These are phyloP conservation scores for Brassica incana DNA, from an alignment of 345 rosid genomes.

Conservation along the genomic window DNA sequence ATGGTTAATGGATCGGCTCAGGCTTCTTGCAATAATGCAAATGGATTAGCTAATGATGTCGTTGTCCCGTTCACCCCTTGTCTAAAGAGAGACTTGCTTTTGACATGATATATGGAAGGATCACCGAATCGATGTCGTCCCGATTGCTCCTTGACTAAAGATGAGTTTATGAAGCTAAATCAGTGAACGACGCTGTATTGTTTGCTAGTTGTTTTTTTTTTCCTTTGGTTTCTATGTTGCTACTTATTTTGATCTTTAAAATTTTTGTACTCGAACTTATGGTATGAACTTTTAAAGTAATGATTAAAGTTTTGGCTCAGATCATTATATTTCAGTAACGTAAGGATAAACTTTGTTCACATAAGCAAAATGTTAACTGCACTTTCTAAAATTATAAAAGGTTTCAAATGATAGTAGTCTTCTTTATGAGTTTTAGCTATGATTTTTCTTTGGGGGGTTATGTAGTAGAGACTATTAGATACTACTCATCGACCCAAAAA, in stretches of 20 bases:
- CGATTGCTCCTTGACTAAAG: neutral
- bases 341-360: neutral
- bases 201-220: neutral
- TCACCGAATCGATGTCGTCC: neutral
- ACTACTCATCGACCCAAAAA: too few relatives aligned
- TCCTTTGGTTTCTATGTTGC: neutral
- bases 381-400: too few relatives aligned
- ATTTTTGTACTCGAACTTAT: neutral
- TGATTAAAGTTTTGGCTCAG: neutral
- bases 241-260: neutral
- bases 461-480: too few relatives aligned
- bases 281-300: neutral
- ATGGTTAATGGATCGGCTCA: constrained; percentile 16
- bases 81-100: constrained; percentile 6
- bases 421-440: too few relatives aligned
- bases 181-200: neutral
- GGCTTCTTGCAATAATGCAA: constrained; percentile 33
- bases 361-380: too few relatives aligned
- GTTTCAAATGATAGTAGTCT: too few relatives aligned
- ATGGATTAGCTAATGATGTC: constrained; percentile 28
- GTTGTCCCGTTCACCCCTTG: constrained; percentile 30
- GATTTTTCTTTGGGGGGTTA: too few relatives aligned
- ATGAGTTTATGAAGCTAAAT: constrained; percentile 4
- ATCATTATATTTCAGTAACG: too few relatives aligned
- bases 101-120: neutral